Evolutionary conservation across 2,329 filamentous ascomycete species (phyloP), one percentile per base, ranked within the genome.

Genomic region (Ophiostoma ulmi): DNA sequence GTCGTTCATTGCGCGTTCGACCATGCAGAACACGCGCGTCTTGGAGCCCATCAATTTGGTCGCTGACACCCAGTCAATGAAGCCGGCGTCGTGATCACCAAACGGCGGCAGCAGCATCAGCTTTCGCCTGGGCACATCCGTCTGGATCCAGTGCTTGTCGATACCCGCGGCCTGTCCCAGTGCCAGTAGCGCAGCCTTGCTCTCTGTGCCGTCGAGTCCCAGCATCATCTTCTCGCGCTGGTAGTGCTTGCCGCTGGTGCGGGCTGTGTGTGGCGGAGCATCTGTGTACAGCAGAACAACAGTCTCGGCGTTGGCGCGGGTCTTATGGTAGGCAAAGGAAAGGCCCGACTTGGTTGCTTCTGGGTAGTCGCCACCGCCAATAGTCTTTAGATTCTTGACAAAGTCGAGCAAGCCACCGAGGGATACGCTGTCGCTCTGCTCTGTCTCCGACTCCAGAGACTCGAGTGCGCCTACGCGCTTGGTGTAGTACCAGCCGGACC

Each of bases 301-400:
- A 0, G 84, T 86, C 20, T 81, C 83, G 7, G 81, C 83, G 13
- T 82, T 80, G 0, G 79, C 73, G 38, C 83, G 80, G 82, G 86
- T 85, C 38, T 82, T 74, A 58, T 79, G 73, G 74, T 85, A 80
- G 0, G 83, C 82, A 10, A 76, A 76, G 0, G 83, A 83, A 4
- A 86, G 79, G 0, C 79, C 83, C 0, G 83, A 83, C 77, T 85
- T 84, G 8, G 79, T 76, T 2, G 83, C 83, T 74, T 86, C 83
- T 5, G 83, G 81, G 75, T 77, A 81, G 75, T 84, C 83, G 8
- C 77, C 77, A 0, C 82, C 83, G 1, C 77, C 76, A 3, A 71
- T 69, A 1, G 80, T 73, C 0, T 61, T 38, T 3, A 86, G 78
- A 0, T 66, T 69, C 67, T 75, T 72, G 22, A 78, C 79, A 72